Evolutionary conservation across 2,329 filamentous ascomycete species (phyloP).

Genomic region (Trichoderma cornu-damae): DNA sequence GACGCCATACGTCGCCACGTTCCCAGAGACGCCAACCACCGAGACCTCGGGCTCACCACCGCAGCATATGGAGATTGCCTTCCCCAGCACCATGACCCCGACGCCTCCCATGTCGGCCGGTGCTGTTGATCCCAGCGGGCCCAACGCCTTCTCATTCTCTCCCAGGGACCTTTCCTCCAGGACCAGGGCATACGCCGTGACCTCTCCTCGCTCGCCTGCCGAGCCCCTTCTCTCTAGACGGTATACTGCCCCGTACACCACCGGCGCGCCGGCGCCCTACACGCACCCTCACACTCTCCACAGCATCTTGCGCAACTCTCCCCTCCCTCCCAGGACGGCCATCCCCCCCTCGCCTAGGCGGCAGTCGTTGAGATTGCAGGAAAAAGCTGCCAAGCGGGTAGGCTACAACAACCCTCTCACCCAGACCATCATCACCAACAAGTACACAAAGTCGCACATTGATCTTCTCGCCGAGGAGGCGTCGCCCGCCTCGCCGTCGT

Average conservation of each 20-base stretch:
- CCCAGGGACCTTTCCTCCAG: conserved; percentile 26
- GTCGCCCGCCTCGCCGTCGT: conserved; percentile 42
- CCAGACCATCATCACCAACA: conserved; percentile 59
- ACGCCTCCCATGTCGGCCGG: conserved; percentile 55
- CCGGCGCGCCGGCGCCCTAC: conserved; percentile 45
- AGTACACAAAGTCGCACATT: conserved; percentile 58
- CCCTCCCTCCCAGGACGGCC: conserved; percentile 50
- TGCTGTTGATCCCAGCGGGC: conserved; percentile 39
- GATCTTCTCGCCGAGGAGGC: conserved; percentile 56
- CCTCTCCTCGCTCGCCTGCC: conserved; percentile 15
- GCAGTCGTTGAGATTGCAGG: conserved; percentile 50
- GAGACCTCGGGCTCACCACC: conserved; percentile 47
- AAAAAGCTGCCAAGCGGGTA: conserved; percentile 52
- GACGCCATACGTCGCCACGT: conserved; percentile 43
- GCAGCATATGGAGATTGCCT: conserved; percentile 41
- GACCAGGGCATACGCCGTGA: not conserved
- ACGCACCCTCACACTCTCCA: conserved; percentile 54
- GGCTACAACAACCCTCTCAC: conserved; percentile 59
- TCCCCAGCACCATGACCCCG: conserved; percentile 54
- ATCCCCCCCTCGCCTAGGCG: conserved; percentile 50
- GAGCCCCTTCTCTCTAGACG: conserved; percentile 22
- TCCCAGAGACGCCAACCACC: conserved; percentile 51
- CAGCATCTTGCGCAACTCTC: conserved; percentile 63
- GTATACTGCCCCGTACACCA: conserved; percentile 11
- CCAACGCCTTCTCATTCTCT: conserved; percentile 44